phyloP scores from a whole-genome alignment of 371 early-diverging fungal species.

The Parasitella parasitica region DNA sequence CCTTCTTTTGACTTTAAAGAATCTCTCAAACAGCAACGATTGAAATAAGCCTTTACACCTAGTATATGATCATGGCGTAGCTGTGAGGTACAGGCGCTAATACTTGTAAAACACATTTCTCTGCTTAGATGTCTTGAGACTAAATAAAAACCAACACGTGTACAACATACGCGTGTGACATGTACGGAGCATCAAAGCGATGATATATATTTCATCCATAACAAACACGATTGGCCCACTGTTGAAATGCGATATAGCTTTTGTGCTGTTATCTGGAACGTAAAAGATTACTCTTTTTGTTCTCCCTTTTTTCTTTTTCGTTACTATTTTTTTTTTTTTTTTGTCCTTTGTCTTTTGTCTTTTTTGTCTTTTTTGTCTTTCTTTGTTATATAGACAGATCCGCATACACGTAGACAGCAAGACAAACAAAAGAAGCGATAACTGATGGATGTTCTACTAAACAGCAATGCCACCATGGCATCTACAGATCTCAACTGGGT shows the following conservation, averaged over 20 bases:
- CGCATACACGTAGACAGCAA: not conserved
- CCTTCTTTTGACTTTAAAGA: constrained; percentile 48
- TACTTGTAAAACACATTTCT: no score
- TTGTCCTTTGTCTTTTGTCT: not conserved
- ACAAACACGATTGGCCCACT: not conserved
- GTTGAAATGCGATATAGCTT: not conserved
- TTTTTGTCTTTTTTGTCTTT: not conserved
- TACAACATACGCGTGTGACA: not conserved
- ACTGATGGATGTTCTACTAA: constrained; percentile 12
- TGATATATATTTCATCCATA: not conserved
- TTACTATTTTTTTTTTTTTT: not conserved
- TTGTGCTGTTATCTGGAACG: not conserved
- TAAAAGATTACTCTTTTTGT: no score
- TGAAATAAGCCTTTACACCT: not conserved
- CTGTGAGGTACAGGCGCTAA: no score
- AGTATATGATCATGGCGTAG: no score
- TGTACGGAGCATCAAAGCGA: not conserved
- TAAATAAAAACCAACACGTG: not conserved
- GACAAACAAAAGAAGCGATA: not conserved
- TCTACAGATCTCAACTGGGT: constrained; percentile 20
- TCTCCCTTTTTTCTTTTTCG: not conserved
- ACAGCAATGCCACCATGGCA: constrained; percentile 1
- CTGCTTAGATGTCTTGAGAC: no score
- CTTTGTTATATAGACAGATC: no score
- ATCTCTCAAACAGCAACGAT: constrained; percentile 7